phyloP scores from a whole-genome alignment of 2,329 filamentous ascomycete genomes.

The Fusarium sp. region DNA sequence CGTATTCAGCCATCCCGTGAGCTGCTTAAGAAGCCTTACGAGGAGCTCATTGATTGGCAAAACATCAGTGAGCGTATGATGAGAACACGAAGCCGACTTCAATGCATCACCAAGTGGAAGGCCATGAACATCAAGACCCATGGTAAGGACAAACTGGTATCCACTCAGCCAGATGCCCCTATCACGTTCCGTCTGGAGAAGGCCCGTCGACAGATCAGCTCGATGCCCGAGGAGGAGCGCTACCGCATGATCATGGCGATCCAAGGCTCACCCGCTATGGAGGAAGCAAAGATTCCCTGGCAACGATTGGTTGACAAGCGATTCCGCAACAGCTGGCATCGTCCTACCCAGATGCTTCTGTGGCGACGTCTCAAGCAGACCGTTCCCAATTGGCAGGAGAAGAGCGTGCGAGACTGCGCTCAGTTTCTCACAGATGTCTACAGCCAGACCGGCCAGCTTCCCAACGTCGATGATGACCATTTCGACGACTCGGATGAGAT shows the following conservation, averaged over 20 bases:
- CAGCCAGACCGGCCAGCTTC: constrained; percentile 47
- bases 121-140: constrained; percentile 50
- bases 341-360: constrained; percentile 49
- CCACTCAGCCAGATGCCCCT: constrained; percentile 45
- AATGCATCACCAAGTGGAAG: constrained; percentile 74
- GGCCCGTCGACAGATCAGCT: constrained; percentile 53
- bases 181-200: constrained; percentile 55
- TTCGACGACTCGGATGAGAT: constrained; percentile 49
- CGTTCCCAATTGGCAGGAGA: constrained; percentile 46
- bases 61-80: constrained; percentile 68
- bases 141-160: constrained; percentile 47
- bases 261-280: constrained; percentile 50
- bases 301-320: constrained; percentile 52
- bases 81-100: constrained; percentile 67
- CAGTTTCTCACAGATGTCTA: constrained; percentile 49
- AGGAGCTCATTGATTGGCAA: constrained; percentile 69
- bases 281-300: constrained; percentile 61
- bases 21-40: constrained; percentile 53
- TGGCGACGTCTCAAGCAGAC: constrained; percentile 52
- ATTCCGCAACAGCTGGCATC: constrained; percentile 52
- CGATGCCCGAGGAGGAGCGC: constrained; percentile 56
- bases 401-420: constrained; percentile 48
- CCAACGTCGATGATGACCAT: constrained; percentile 44
- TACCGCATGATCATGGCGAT: constrained; percentile 55
- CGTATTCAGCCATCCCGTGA: constrained; percentile 46